Evolutionary conservation across 2,329 filamentous ascomycete species (phyloP).

Genomic region (Fusarium concolor): DNA sequence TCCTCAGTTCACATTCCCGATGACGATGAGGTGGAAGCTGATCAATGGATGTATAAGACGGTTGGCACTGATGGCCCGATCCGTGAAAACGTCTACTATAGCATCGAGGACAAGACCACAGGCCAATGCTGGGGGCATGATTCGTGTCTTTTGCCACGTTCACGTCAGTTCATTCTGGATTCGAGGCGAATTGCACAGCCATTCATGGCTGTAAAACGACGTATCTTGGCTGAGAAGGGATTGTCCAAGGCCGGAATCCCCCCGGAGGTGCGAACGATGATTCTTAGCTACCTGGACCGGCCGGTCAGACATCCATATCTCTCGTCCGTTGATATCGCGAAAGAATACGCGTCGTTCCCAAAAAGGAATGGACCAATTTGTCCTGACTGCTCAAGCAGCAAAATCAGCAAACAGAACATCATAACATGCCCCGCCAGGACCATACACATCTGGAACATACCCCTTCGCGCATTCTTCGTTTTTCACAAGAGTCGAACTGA

Average conservation of each 20-base stretch:
- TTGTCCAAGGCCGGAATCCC: background rate
- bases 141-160: background rate
- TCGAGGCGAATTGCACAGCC: background rate
- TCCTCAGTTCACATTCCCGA: background rate
- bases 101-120: too few species aligned
- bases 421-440: background rate
- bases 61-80: background rate
- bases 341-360: background rate
- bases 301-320: background rate
- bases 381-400: background rate
- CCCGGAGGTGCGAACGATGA: background rate
- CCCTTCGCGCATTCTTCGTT: background rate
- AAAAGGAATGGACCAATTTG: background rate
- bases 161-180: background rate
- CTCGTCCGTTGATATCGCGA: background rate
- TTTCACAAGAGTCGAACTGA: background rate
- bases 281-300: background rate
- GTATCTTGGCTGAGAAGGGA: background rate
- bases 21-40: background rate
- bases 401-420: too few species aligned
- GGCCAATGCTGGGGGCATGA: too few species aligned
- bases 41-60: background rate
- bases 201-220: background rate
- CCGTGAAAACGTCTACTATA: background rate
- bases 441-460: background rate